These are phyloP conservation scores for Lactarius pseudohatsudake DNA, from an alignment of 768 basidiomycete species.

Conservation along the genomic window DNA sequence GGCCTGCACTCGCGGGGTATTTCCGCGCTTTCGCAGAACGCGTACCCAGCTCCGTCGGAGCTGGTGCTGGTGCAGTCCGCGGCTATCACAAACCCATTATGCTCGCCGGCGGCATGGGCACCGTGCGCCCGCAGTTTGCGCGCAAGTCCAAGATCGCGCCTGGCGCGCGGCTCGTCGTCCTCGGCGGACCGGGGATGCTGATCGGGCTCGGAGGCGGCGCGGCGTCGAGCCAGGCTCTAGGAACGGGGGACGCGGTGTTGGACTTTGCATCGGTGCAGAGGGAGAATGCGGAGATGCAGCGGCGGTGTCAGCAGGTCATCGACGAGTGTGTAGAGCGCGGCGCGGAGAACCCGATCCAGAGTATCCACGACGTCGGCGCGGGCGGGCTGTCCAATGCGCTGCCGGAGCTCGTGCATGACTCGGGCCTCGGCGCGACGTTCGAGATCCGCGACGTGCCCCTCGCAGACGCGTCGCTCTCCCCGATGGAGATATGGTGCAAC, in stretches of 20 bases:
- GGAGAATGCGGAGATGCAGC: conserved; percentile 98
- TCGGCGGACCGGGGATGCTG: conserved; percentile 94
- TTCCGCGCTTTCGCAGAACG: conserved; percentile 92
- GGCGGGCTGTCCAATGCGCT: conserved; percentile 96
- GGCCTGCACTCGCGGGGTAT: conserved; percentile 90
- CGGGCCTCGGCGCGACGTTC: conserved; percentile 84
- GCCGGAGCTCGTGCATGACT: conserved; percentile 96
- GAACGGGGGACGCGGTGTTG: conserved; percentile 85
- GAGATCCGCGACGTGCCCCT: conserved; percentile 93
- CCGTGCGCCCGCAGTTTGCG: conserved; percentile 82
- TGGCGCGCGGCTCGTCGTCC: conserved; percentile 85
- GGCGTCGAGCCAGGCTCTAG: conserved; percentile 90
- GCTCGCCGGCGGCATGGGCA: conserved; percentile 97
- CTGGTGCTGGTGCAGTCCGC: conserved; percentile 68
- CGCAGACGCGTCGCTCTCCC: conserved; percentile 92
- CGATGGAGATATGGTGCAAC: conserved; percentile 99
- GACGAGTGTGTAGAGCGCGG: conserved; percentile 76
- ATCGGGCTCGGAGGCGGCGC: conserved; percentile 98
- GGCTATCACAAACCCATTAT: conserved; percentile 99
- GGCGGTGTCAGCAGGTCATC: conserved; percentile 96
- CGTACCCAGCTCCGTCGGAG: conserved; percentile 48
- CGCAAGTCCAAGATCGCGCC: conserved; percentile 73
- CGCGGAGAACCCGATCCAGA: conserved; percentile 77
- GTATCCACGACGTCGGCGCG: conserved; percentile 98
- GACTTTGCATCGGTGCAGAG: conserved; percentile 98